A percentile compares a stretch with the other conserved stretches of the same genome.
Conservation (phyloP, 345 rosid genomes). For the Ailanthus altissimus region DNA sequence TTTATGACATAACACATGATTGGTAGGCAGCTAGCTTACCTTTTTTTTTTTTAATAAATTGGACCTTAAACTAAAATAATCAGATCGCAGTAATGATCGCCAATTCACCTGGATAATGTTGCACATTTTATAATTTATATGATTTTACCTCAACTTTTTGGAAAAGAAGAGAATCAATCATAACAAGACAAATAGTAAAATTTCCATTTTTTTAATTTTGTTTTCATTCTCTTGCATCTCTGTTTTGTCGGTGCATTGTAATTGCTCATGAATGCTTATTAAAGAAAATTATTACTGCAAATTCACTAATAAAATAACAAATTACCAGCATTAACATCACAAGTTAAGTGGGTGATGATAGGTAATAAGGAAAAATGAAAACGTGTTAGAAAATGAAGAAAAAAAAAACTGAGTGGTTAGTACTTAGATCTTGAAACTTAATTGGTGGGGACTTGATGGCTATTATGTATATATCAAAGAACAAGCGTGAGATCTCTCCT, state of each 20-base stretch:
- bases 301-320: not conserved
- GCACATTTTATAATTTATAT: too few relatives aligned
- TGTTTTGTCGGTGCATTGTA: slow-evolving; percentile 7
- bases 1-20: not conserved
- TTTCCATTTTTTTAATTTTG: not conserved
- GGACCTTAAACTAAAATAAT: too few relatives aligned
- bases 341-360: not conserved
- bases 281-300: not conserved
- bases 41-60: too few relatives aligned
- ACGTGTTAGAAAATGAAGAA: not conserved
- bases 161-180: too few relatives aligned
- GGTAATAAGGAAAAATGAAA: not conserved
- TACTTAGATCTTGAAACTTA: not conserved
- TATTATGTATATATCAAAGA: not conserved
- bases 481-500: slow-evolving; percentile 8
- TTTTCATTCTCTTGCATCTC: not conserved
- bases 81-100: too few relatives aligned
- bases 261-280: too few relatives aligned
- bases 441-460: not conserved
- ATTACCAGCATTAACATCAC: not conserved
- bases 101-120: too few relatives aligned
- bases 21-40: too few relatives aligned
- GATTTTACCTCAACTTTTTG: too few relatives aligned
- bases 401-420: not conserved
- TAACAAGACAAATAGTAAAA: too few relatives aligned